Base-by-base conservation (phyloP, 768 basidiomycete species). In the Lactarius deliciosus region DNA sequence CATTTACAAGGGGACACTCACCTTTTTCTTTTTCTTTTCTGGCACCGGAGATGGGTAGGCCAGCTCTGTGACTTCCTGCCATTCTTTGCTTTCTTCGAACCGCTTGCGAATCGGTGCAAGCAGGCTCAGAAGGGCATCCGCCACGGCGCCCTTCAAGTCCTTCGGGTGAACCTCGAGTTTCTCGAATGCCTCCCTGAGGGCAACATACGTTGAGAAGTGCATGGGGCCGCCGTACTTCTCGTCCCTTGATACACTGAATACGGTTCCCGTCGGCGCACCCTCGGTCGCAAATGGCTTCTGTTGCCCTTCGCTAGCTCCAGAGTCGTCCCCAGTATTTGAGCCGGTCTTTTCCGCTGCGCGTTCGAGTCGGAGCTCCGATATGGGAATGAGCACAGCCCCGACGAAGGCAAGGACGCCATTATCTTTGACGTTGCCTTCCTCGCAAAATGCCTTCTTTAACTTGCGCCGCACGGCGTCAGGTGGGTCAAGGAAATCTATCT, bases 401-500 rank as follows among this genome's bases (percentile, higher is more conserved):
- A 88, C 83, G 79, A 98, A 98, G 2, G 91, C 81, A 5, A 97
- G 83, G 0, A 98, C 79, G 32, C 94, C 96, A 76, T 99, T 99
- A 30, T 91, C 94, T 55, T 86, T 83, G 60, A 87, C 79, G 74
- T 91, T 94, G 18, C 95, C 96, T 72, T 96, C 94, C 72, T 96
- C 94, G 76, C 96, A 98, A 75, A 96, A 94, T 1, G 97, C 96
- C 28, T 81, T 81, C 77, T 91, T 94, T 77, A 98, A 86, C 81
- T 98, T 98, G 77, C 87, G 88, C 73, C 90, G 88, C 58, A 98
- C 85, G 50, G 81, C 84, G 34, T 92, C 90, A 0, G 95, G 88
- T 4, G 86, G 75, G 76, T 98, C 96, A 68, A 99, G 87, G 77
- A 98, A 93, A 79, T 99, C 97, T 75, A 98, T 96, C 78, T 99